phyloP scores from a whole-genome alignment of 257 asterid species.

The Apocynum venetum region DNA sequence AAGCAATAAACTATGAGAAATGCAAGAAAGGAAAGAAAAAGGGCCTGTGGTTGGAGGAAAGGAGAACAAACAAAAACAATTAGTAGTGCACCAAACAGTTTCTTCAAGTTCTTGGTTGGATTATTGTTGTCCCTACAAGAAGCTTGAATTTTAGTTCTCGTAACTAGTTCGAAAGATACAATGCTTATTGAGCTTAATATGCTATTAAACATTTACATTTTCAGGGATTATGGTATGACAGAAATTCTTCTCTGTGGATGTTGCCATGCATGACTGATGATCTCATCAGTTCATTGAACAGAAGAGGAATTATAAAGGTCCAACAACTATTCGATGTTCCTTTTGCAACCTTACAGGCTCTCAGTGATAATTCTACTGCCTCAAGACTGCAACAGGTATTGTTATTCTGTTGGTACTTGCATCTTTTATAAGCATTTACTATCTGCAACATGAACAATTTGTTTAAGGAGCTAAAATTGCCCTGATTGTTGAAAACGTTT shows the following conservation, averaged over 20 bases:
- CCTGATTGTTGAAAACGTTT: neutral
- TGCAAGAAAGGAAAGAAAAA: neutral
- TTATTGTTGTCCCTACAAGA: neutral
- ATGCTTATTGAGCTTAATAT: neutral
- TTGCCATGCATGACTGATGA: conserved; percentile 83
- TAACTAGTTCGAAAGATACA: neutral
- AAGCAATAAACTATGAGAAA: neutral
- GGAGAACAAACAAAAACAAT: neutral
- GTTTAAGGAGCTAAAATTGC: neutral
- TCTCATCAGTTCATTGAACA: conserved; percentile 48
- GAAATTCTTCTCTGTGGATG: conserved; percentile 78
- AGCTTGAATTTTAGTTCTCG: neutral
- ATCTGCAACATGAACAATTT: neutral
- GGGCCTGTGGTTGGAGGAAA: neutral
- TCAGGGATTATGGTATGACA: conserved; percentile 76
- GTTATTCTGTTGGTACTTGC: conserved; percentile 13
- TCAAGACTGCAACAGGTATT: conserved; percentile 72
- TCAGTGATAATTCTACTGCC: conserved; percentile 42
- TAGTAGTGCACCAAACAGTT: neutral
- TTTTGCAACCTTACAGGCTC: conserved; percentile 35
- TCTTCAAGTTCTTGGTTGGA: neutral
- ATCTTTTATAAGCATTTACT: conserved; percentile 2
- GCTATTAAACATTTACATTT: conserved; percentile 8
- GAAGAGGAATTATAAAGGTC: conserved; percentile 58
- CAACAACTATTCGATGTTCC: conserved; percentile 67